Percentiles rank a stretch among this genome's conserved stretches.
phyloP scores from a whole-genome alignment of 73 alveolate genomes.

The Tetrahymena malaccensis region DNA sequence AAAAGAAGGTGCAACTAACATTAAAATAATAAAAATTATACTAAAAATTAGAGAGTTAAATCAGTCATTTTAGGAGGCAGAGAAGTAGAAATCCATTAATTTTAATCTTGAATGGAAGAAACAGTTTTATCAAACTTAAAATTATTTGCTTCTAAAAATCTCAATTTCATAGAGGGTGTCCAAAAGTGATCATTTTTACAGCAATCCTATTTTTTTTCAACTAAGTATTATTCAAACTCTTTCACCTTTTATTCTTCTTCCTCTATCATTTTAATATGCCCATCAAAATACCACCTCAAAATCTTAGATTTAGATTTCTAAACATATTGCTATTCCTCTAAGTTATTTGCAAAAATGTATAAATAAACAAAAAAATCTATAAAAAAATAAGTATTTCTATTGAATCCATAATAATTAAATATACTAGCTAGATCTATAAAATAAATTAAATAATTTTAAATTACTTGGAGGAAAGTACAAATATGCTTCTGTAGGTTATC shows the following conservation, averaged over 20 bases:
- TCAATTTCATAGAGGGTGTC: background rate
- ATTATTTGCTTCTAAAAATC: background rate
- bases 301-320: background rate
- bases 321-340: background rate
- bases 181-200: background rate
- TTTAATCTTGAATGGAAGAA: background rate
- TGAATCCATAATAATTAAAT: too few relatives aligned
- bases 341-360: background rate
- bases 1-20: too few relatives aligned
- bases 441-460: background rate
- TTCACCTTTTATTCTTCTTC: background rate
- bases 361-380: too few relatives aligned
- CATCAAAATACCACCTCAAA: background rate
- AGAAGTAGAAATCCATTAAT: background rate
- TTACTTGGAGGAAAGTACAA: background rate
- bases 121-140: background rate
- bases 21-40: background rate
- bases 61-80: background rate
- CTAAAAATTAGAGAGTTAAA: background rate
- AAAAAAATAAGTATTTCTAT: too few relatives aligned
- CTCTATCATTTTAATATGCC: background rate
- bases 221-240: background rate
- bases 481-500: background rate
- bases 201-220: background rate
- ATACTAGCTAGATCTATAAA: too few relatives aligned